Conservation (phyloP, 352 stramenopile genomes). For the Elongisporangium undulatum region DNA sequence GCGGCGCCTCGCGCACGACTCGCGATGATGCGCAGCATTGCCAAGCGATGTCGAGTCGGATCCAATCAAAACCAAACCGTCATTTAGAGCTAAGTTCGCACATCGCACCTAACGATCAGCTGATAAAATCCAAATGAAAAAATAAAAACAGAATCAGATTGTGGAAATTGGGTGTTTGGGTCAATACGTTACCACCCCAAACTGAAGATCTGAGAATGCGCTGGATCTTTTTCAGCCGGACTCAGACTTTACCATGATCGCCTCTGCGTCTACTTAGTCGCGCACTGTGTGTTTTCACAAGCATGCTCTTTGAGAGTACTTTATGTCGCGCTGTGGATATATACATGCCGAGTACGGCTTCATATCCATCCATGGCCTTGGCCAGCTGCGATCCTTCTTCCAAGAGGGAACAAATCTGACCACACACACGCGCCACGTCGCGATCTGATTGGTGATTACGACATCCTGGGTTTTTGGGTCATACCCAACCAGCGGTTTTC, state of each 20-base stretch:
- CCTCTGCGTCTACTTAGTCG: no score
- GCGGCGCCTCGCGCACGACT: background rate
- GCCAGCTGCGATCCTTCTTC: no score
- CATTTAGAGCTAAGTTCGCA: background rate
- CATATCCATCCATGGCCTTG: no score
- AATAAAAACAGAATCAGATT: background rate
- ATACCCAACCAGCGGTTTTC: conserved; percentile 5
- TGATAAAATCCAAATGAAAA: background rate
- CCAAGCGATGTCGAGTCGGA: background rate
- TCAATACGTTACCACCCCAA: background rate
- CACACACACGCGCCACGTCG: background rate
- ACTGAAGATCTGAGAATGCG: background rate
- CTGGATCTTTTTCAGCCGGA: background rate
- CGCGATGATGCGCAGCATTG: background rate
- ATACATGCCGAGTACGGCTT: no score
- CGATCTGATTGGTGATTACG: conserved; percentile 1
- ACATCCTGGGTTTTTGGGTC: background rate
- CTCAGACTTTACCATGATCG: background rate
- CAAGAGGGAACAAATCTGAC: background rate
- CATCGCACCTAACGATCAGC: background rate
- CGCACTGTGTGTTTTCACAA: no score
- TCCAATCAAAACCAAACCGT: background rate
- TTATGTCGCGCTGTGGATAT: background rate
- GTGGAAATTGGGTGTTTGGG: background rate
- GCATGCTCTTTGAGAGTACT: background rate